Percentiles rank a stretch among this genome's conserved stretches.
Evolutionary conservation across 1,139 yeast genomes (phyloP).

Genomic region (Meyerozyma sp.): DNA sequence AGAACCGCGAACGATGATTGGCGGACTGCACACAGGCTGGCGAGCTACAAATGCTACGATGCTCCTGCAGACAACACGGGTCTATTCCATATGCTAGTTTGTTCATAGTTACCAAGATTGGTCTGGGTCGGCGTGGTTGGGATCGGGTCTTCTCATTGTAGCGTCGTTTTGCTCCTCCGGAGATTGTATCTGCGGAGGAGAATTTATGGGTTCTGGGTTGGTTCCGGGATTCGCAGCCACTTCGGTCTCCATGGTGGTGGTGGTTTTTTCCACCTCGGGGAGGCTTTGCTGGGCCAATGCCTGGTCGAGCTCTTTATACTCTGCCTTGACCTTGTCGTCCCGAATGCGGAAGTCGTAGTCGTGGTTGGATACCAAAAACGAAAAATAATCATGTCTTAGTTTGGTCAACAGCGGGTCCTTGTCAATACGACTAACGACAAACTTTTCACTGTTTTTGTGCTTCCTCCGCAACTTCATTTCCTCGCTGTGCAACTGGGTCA

Average conservation of each 20-base stretch:
- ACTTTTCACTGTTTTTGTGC: neutral
- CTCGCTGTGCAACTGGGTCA: slow-evolving; percentile 26
- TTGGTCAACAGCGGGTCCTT: slow-evolving; percentile 8
- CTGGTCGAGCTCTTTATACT: neutral
- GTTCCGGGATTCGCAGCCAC: neutral
- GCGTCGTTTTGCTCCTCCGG: neutral
- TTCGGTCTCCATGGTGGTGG: neutral
- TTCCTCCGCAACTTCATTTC: slow-evolving; percentile 16
- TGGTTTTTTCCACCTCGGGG: neutral
- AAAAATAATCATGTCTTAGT: slow-evolving; percentile 24
- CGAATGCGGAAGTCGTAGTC: slow-evolving; percentile 6
- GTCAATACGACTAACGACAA: slow-evolving; percentile 1
- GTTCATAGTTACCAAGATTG: neutral
- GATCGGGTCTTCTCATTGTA: neutral
- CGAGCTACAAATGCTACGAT: too few species aligned
- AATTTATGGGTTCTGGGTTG: neutral
- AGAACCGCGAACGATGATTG: neutral
- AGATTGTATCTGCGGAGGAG: neutral
- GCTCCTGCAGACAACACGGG: too few species aligned
- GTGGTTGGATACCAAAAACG: slow-evolving; percentile 6
- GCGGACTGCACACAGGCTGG: neutral
- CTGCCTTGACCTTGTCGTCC: neutral
- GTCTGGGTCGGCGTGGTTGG: neutral
- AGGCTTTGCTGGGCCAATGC: neutral
- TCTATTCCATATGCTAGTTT: too few species aligned